Evolutionary conservation across 768 basidiomycete genomes (phyloP).

Genomic region (Agrocybe praecox): DNA sequence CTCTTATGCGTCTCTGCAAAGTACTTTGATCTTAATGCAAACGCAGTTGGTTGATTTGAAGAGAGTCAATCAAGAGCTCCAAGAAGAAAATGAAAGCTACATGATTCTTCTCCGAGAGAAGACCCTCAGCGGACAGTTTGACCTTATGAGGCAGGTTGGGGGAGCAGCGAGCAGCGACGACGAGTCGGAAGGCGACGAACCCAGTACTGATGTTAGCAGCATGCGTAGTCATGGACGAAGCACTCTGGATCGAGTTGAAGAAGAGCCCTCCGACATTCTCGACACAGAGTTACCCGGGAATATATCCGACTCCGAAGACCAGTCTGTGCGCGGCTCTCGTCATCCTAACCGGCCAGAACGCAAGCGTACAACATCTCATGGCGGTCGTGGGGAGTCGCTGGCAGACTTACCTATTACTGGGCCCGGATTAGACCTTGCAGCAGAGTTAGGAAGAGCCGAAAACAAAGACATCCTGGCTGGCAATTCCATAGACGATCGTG

Average conservation of each 20-base stretch:
- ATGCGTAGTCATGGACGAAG: constrained; percentile 59
- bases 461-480: constrained; percentile 79
- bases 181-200: constrained; percentile 34
- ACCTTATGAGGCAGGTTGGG: constrained; percentile 70
- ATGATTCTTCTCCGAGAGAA: constrained; percentile 91
- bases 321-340: constrained; percentile 41
- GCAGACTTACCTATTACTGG: constrained; percentile 88
- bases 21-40: constrained; percentile 82
- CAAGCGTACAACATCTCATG: constrained; percentile 52
- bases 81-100: constrained; percentile 97
- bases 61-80: constrained; percentile 82
- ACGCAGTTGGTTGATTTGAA: constrained; percentile 86
- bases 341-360: constrained; percentile 46
- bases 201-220: constrained; percentile 49
- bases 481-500: constrained; percentile 51
- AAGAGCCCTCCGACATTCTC: constrained; percentile 43
- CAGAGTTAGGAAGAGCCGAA: constrained; percentile 90
- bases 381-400: constrained; percentile 75
- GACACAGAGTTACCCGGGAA: constrained; percentile 37
- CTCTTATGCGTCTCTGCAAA: constrained; percentile 82
- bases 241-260: constrained; percentile 65
- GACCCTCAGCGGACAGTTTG: constrained; percentile 88
- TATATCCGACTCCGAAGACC: constrained; percentile 35
- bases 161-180: constrained; percentile 40
- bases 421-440: constrained; percentile 87